Percentiles rank a stretch among this genome's conserved stretches.
Conservation (phyloP, 768 basidiomycete species). For the Auriscalpium microsporum region DNA sequence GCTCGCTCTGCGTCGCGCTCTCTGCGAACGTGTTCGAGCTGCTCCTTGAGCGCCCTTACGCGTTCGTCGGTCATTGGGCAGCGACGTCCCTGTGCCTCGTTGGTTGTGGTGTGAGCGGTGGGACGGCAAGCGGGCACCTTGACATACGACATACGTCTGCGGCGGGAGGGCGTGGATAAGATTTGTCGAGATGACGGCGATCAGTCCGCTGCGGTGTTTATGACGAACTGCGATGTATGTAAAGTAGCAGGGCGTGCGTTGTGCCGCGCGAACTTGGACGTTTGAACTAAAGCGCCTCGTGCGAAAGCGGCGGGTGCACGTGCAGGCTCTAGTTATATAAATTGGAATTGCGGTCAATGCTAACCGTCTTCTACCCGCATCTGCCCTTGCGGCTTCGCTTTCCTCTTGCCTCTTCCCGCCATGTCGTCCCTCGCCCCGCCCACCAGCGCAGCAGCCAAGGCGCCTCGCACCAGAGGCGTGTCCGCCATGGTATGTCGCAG, state of each 20-base stretch:
- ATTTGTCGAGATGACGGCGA: too few relatives aligned
- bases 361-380: too few relatives aligned
- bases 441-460: neutral
- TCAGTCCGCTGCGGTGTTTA: too few relatives aligned
- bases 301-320: neutral
- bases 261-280: too few relatives aligned
- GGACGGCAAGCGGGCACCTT: too few relatives aligned
- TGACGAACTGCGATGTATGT: too few relatives aligned
- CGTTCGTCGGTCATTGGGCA: neutral
- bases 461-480: conserved; percentile 15
- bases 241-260: too few relatives aligned
- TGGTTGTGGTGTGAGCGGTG: too few relatives aligned
- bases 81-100: too few relatives aligned
- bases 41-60: conserved; percentile 2
- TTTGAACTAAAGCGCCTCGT: neutral
- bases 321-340: neutral
- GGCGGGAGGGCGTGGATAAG: too few relatives aligned
- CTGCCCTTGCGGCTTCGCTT: neutral
- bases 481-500: conserved; percentile 12
- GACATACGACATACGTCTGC: too few relatives aligned
- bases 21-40: conserved; percentile 4
- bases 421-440: conserved; percentile 8
- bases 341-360: neutral
- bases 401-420: neutral
- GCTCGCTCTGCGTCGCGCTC: conserved; percentile 5